Evolutionary conservation across 2,329 filamentous ascomycete species (phyloP), one percentile per base, ranked within the genome.

Genomic region (Shiraia bambusicola): DNA sequence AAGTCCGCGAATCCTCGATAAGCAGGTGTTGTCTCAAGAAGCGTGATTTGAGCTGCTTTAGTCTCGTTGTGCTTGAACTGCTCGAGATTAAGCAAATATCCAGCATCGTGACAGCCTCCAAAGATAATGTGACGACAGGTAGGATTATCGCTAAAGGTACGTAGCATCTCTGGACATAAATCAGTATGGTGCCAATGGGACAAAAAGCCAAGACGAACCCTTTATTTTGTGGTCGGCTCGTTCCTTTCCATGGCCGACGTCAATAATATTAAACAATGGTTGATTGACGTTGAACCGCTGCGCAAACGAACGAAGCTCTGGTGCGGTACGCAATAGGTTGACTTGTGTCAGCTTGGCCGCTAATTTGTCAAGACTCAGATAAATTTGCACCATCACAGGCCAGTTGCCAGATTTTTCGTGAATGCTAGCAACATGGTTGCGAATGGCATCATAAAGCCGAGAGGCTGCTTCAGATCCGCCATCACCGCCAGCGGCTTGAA

Each of bases 61-160:
- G 45, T 40, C 22, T 56, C 39, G 38, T 75, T 66, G 45, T 71
- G 66, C 36, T 72, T 72, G 58, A 73, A 74, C 10, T 69, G 64
- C 36, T 74, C 72, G 34, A 76, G 65, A 17, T 70, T 71, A 15
- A 70, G 62, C 24, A 75, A 63, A 44, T 72, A 75, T 24, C 72
- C 73, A 30, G 71, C 69, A 53, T 76, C 73, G 41, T 73, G 70
- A 45, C 70, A 73, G 6, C 72, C 72, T 14, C 70, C 72, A 45
- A 76, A 76, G 49, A 75, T 67, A 52, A 76, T 70, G 42, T 73
- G 71, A 43, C 69, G 71, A 58, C 71, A 74, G 28, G 74, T 72
- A 12, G 69, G 59, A 41, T 73, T 75, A 29, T 68, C 64, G 45
- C 73, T 61, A 58, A 72, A 75, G 2, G 73, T 66, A 31, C 72